Evolutionary conservation across 2,329 filamentous ascomycete genomes (phyloP).

Genomic region (Diplodia seriata): DNA sequence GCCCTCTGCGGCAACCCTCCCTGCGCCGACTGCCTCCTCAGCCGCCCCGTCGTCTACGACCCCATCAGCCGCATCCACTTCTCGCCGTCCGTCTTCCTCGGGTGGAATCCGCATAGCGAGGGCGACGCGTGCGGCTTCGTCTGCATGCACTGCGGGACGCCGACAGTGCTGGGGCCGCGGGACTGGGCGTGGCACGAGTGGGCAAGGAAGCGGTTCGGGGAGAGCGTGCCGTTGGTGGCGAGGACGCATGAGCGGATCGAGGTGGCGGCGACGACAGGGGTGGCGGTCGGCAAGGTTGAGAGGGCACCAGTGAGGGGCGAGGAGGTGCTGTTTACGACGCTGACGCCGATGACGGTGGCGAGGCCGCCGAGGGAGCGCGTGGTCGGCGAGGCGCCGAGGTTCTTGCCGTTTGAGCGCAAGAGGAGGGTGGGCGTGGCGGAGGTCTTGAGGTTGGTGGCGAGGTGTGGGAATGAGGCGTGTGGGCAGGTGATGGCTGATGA

Average conservation of each 20-base stretch:
- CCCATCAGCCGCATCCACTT: too few species aligned
- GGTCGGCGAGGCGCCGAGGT: not conserved
- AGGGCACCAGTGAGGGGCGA: too few species aligned
- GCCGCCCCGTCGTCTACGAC: too few species aligned
- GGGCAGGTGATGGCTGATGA: not conserved
- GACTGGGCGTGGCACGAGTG: too few species aligned
- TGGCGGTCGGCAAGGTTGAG: not conserved
- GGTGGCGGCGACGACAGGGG: not conserved
- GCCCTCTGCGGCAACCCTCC: not conserved
- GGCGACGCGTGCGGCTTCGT: not conserved
- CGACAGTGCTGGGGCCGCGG: not conserved
- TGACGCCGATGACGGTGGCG: too few species aligned
- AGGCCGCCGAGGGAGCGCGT: too few species aligned
- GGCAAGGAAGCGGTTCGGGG: not conserved
- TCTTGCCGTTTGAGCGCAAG: not conserved
- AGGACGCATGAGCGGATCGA: too few species aligned
- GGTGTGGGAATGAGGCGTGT: not conserved
- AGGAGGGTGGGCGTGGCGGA: not conserved
- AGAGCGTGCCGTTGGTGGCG: not conserved
- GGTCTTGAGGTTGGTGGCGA: not conserved
- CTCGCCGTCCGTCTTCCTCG: not conserved
- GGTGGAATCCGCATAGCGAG: not conserved
- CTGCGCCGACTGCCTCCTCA: not conserved
- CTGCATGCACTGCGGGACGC: not conserved
- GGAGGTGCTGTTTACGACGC: too few species aligned